phyloP scores from a whole-genome alignment of 139 green algal genomes.

The Picochlorum sp. region DNA sequence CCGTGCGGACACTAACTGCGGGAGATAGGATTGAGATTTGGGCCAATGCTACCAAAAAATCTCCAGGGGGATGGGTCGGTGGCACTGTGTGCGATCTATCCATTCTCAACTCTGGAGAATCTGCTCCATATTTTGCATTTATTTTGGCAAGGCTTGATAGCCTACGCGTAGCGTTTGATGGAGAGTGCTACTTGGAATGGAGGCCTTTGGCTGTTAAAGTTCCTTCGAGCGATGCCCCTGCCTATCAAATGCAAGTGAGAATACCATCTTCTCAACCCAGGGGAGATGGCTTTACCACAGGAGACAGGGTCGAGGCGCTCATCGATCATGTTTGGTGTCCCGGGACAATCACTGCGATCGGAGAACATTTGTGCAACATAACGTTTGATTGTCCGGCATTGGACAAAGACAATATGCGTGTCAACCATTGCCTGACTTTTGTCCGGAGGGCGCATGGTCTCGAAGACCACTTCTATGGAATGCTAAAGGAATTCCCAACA shows the following conservation, averaged over 20 bases:
- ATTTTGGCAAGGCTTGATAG: background rate
- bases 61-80: background rate
- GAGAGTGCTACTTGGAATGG: background rate
- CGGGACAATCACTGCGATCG: background rate
- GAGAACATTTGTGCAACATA: background rate
- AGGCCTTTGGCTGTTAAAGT: background rate
- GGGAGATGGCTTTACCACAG: background rate
- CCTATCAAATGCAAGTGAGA: background rate
- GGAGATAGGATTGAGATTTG: background rate
- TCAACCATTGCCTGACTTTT: background rate
- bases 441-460: background rate
- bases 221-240: background rate
- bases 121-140: slow-evolving; percentile 2
- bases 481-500: background rate
- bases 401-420: background rate
- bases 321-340: background rate
- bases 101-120: background rate
- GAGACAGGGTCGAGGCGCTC: background rate
- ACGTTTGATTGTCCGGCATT: background rate
- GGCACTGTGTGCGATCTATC: background rate
- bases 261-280: background rate
- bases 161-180: background rate
- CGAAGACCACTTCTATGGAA: background rate
- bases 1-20: background rate
- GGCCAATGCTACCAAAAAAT: background rate